Evolutionary conservation across 495 filamentous ascomycete species (phyloP).

Genomic region (Chlorociboria aeruginascens): DNA sequence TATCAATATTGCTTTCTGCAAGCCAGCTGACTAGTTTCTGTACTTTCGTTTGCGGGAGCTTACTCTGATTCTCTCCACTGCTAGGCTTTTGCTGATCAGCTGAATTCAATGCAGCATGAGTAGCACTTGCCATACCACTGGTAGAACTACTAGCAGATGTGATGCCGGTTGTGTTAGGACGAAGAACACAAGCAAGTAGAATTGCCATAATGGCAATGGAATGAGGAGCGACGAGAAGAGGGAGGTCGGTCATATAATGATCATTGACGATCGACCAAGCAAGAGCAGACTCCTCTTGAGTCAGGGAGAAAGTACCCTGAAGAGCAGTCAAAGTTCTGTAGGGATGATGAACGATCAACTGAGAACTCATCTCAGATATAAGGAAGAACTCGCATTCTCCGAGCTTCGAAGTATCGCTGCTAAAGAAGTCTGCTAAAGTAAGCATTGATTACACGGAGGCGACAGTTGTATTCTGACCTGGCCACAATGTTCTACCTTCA

Average conservation of each 20-base stretch:
- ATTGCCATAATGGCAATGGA: constrained; percentile 85
- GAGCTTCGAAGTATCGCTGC: constrained; percentile 70
- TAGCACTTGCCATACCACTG: constrained; percentile 23
- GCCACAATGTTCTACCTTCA: constrained; percentile 81
- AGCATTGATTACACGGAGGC: background rate
- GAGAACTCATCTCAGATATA: constrained; percentile 89
- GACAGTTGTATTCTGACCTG: constrained; percentile 39
- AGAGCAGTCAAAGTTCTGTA: constrained; percentile 77
- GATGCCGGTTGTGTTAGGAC: constrained; percentile 24
- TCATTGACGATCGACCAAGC: constrained; percentile 91
- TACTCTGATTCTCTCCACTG: constrained; percentile 4
- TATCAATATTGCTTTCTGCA: constrained; percentile 84
- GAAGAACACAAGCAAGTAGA: constrained; percentile 72
- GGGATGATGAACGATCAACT: constrained; percentile 93
- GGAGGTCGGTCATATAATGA: constrained; percentile 88
- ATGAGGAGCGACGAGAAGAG: constrained; percentile 79
- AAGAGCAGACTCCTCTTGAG: constrained; percentile 63
- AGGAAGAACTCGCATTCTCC: constrained; percentile 95
- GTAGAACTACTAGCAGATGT: constrained; percentile 11
- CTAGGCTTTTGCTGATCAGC: constrained; percentile 10
- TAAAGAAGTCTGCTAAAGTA: constrained; percentile 52
- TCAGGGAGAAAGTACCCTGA: constrained; percentile 54
- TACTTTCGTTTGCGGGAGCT: constrained; percentile 35
- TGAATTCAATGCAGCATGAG: constrained; percentile 17
- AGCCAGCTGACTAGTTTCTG: constrained; percentile 74